Percentiles rank a stretch among this genome's conserved stretches.
Conservation (phyloP, 1,284 basidiomycete genomes). For the Albatrellus sp. region DNA sequence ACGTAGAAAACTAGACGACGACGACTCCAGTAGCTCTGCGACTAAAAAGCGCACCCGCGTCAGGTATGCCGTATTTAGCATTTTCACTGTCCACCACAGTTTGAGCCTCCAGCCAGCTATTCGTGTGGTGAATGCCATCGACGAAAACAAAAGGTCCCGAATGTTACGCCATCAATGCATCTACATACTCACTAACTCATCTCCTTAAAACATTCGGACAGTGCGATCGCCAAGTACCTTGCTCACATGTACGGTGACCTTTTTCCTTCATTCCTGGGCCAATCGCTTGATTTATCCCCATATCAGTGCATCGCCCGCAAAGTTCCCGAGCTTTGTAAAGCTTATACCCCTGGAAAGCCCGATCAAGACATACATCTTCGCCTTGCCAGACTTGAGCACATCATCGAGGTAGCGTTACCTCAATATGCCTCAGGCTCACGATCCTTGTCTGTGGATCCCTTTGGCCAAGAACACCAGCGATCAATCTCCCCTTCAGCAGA, state of each 20-base stretch:
- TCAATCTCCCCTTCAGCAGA: conserved; percentile 38
- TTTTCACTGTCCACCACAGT: conserved; percentile 1
- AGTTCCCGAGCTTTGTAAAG: conserved; percentile 74
- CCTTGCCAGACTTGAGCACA: conserved; percentile 62
- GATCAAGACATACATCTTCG: conserved; percentile 69
- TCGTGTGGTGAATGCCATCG: conserved; percentile 81
- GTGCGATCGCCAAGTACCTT: conserved; percentile 74
- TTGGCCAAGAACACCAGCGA: conserved; percentile 22
- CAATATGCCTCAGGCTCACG: conserved; percentile 41
- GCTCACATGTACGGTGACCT: conserved; percentile 51
- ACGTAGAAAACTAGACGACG: conserved; percentile 55
- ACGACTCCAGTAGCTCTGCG: conserved; percentile 27
- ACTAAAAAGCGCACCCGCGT: conserved; percentile 67
- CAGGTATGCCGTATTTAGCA: conserved; percentile 34
- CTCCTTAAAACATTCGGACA: conserved; percentile 20
- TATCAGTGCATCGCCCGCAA: conserved; percentile 65
- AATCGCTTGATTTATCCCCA: conserved; percentile 2
- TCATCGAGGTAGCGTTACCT: conserved; percentile 65
- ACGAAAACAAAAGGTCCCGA: conserved; percentile 63
- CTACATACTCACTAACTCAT: neutral
- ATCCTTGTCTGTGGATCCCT: conserved; percentile 20
- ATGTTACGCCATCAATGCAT: neutral
- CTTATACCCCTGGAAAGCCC: conserved; percentile 73
- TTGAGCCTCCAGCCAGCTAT: conserved; percentile 33
- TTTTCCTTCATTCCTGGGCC: conserved; percentile 8